A percentile compares a stretch with the other conserved stretches of the same genome.
Evolutionary conservation across 169 alveolate genomes (phyloP).

Genomic region (Plasmodium sp.): DNA sequence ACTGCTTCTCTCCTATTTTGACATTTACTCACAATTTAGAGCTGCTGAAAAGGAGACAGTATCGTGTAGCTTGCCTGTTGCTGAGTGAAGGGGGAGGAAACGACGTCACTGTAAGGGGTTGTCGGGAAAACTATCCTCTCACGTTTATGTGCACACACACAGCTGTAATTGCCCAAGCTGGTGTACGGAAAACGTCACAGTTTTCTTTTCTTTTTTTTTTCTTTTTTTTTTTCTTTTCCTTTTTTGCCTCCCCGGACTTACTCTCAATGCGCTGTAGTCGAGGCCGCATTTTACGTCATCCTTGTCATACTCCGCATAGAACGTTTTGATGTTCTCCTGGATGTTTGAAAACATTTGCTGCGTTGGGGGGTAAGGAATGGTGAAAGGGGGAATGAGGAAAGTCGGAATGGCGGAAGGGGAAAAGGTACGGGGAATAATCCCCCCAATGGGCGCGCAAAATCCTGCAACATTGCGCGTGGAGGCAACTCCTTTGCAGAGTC

Average conservation of each 20-base stretch:
- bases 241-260: neutral
- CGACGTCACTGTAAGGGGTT: neutral
- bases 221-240: neutral
- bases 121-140: neutral
- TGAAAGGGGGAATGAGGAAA: neutral
- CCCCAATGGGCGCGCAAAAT: neutral
- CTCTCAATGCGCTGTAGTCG: conserved; percentile 1
- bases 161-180: neutral
- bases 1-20: neutral
- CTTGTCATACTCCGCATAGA: conserved; percentile 25
- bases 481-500: neutral
- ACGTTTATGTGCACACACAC: neutral
- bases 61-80: conserved; percentile 7
- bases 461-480: neutral
- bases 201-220: neutral
- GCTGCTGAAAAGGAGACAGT: neutral
- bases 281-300: neutral
- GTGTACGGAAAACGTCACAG: neutral
- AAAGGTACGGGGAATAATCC: neutral
- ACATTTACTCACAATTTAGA: neutral
- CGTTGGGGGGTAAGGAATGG: neutral
- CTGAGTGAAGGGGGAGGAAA: neutral
- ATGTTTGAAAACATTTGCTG: conserved; percentile 61
- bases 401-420: neutral
- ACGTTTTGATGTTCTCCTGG: conserved; percentile 33